These are phyloP conservation scores for Solanum hybrid DNA, from an alignment of 305 asterid genomes.

Conservation along the genomic window DNA sequence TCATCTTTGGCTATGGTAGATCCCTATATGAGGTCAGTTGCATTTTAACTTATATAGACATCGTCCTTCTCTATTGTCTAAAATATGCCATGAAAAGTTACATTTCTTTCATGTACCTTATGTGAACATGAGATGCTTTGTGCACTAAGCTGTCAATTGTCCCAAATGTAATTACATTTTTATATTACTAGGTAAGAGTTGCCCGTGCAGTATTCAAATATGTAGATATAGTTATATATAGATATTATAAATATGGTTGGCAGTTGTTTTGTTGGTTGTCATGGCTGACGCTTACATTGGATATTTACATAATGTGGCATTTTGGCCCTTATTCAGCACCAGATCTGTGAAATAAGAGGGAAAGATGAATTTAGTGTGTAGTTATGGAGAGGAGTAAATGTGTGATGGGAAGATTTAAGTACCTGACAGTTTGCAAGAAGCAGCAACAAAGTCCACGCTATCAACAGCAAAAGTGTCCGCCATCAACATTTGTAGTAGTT, in stretches of 20 bases:
- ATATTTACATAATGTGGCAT: no score
- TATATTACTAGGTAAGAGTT: not conserved
- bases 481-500: not conserved
- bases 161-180: not conserved
- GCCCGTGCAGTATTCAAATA: no score
- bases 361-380: not conserved
- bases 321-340: not conserved
- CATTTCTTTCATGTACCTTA: not conserved
- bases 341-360: not conserved
- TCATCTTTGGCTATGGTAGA: conserved; percentile 55
- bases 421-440: not conserved
- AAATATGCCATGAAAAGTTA: no score
- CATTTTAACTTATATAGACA: not conserved
- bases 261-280: no score
- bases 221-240: no score
- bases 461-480: not conserved
- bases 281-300: no score
- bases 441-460: not conserved
- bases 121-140: not conserved
- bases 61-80: not conserved
- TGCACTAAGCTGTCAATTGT: not conserved
- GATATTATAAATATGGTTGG: no score
- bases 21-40: conserved; percentile 45
- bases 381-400: not conserved
- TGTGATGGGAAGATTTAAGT: not conserved